phyloP scores from a whole-genome alignment of 768 basidiomycete species.

The Sporobolomyces phaffii region DNA sequence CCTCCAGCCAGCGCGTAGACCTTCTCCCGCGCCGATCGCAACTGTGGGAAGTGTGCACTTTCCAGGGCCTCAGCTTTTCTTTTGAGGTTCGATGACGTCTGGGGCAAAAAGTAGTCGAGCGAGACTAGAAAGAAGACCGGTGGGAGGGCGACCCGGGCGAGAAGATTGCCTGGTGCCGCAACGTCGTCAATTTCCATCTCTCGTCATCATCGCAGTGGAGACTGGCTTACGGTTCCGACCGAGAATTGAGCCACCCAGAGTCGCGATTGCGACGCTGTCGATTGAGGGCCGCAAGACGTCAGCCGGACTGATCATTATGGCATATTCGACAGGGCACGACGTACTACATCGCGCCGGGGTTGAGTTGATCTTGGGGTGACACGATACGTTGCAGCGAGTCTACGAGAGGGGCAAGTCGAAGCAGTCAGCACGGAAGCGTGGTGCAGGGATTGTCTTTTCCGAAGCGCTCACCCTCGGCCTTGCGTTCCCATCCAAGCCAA shows the following conservation, averaged over 20 bases:
- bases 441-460: no score
- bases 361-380: slow-evolving; percentile 71
- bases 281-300: no score
- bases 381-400: slow-evolving; percentile 76
- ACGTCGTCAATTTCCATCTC: neutral
- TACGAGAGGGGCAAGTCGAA: slow-evolving; percentile 43
- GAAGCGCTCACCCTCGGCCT: slow-evolving; percentile 62
- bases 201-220: neutral
- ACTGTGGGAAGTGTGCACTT: slow-evolving; percentile 60
- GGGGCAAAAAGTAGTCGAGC: slow-evolving; percentile 76
- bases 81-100: slow-evolving; percentile 65
- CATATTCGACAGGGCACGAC: neutral
- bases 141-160: slow-evolving; percentile 67
- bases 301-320: neutral
- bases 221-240: slow-evolving; percentile 61
- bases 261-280: slow-evolving; percentile 64
- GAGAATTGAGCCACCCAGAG: slow-evolving; percentile 80
- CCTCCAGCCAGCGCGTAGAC: neutral
- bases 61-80: slow-evolving; percentile 65
- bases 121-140: slow-evolving; percentile 66
- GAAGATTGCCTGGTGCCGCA: slow-evolving; percentile 49
- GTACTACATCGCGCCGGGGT: slow-evolving; percentile 74
- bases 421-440: neutral
- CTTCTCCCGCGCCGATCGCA: slow-evolving; percentile 41
- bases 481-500: slow-evolving; percentile 81